Base-by-base conservation (phyloP, 2,329 filamentous ascomycete genomes). In the Orbilia javanica region DNA sequence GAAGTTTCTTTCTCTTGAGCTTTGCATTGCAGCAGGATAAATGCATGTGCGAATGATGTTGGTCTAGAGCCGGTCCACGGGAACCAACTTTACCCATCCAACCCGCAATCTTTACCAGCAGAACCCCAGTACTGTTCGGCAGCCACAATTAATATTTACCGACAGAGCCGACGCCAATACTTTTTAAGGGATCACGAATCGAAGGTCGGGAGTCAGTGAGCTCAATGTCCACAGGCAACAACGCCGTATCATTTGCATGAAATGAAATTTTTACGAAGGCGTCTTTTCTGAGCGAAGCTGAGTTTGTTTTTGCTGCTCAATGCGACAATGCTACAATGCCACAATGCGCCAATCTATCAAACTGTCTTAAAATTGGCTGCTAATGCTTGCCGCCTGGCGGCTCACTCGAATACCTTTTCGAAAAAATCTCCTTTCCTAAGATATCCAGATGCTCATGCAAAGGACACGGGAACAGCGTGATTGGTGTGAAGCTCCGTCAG, bases 141-240 rank as follows among this genome's bases (percentile, higher is more conserved):
- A 65, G 69, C 69, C 69, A 73, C 69, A 65, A 57, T 46, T 66
- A 73, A 66, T 66, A 18, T 73, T 48, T 73, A 73, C 69, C 69
- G 57, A 73, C 62, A 29, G 39, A 60, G 62, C 69, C 50, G 50
- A 60, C 18, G 69, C 69, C 39, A 66, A 53, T 60, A 39, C n/a
- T n/a, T n/a, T n/a, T n/a, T n/a, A 7, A 8, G 18, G 31, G 55
- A 15, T 60, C 55, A 25, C 2, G 34, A 20, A 46, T 46, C 18
- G 22, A 42, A 46, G 48, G 42, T n/a, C 18, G 42, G 42, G 8
- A 25, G 39, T n/a, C n/a, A 25, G 25, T 53, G 63, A 34, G n/a
- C n/a, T 53, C n/a, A 25, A 46, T 63, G n/a, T 44, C 48, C 60
- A 44, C 42, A 67, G 18, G 34, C 34, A 6, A 39, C 20, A 27